These are phyloP conservation scores for Rhynchospora breviuscula DNA, from an alignment of 176 grass and related monocot species.

Conservation along the genomic window DNA sequence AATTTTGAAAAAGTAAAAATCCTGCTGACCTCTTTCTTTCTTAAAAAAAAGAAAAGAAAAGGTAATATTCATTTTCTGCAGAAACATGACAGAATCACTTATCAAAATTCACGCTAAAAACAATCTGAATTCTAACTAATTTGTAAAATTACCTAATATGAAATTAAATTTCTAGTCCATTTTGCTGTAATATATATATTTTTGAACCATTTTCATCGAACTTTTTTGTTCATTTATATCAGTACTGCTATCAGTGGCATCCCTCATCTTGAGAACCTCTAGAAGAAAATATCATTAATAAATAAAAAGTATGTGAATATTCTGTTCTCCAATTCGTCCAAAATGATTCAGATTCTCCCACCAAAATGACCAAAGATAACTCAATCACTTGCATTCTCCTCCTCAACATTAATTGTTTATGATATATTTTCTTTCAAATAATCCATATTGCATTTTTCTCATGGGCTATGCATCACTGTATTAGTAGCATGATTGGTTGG, in stretches of 20 bases:
- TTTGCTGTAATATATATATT: neutral
- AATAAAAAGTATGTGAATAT: neutral
- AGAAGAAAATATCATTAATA: neutral
- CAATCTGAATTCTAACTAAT: too few species aligned
- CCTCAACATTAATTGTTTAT: neutral
- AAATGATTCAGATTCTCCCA: conserved; percentile 17
- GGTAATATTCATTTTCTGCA: too few species aligned
- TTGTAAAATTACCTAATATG: too few species aligned
- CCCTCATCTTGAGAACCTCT: neutral
- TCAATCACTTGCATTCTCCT: neutral
- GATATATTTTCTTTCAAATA: conserved; percentile 4
- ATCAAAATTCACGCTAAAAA: too few species aligned
- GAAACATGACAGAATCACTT: too few species aligned
- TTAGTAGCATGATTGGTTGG: neutral
- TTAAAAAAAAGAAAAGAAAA: too few species aligned
- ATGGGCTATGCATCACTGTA: neutral
- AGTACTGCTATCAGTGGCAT: neutral
- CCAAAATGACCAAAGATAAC: conserved; percentile 3
- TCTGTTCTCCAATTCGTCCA: conserved; percentile 6
- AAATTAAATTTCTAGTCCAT: too few species aligned
- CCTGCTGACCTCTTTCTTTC: too few species aligned
- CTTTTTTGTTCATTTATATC: neutral
- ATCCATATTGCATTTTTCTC: neutral
- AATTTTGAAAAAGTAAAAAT: too few species aligned
- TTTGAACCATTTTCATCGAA: neutral